Evolutionary conservation across 352 stramenopile species (phyloP).

Genomic region (Blastocystis sp.): DNA sequence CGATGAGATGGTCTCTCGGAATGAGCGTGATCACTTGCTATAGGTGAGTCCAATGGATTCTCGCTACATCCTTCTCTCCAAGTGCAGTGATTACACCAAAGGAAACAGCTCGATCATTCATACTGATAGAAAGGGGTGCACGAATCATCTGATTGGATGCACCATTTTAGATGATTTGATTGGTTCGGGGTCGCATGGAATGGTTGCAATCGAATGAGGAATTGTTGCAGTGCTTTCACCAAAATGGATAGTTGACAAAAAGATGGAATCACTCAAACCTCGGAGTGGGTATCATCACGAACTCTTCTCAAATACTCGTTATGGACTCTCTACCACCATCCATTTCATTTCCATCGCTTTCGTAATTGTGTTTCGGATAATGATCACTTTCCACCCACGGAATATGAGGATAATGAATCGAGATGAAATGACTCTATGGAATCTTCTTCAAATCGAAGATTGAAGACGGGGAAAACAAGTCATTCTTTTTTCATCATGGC

Average conservation of each 20-base stretch:
- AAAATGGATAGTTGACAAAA: slow-evolving; percentile 4
- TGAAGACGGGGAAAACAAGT: background rate
- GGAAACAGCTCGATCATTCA: background rate
- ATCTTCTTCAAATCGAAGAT: background rate
- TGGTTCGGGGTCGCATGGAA: background rate
- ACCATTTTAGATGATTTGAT: background rate
- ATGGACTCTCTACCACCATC: background rate
- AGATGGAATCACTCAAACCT: background rate
- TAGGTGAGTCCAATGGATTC: no score
- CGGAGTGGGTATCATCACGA: background rate
- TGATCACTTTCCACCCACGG: background rate
- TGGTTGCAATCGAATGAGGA: background rate
- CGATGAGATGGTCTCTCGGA: no score
- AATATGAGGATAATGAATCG: background rate
- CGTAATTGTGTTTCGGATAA: no score
- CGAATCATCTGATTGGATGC: slow-evolving; percentile 18
- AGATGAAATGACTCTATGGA: background rate
- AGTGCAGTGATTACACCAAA: background rate
- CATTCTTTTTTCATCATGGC: slow-evolving; percentile 16
- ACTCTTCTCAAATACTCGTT: background rate
- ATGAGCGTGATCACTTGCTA: no score
- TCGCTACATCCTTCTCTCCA: slow-evolving; percentile 28
- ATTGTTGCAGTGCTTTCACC: no score
- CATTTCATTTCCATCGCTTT: background rate
- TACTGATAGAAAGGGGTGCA: background rate